phyloP scores from a whole-genome alignment of 2,329 filamentous ascomycete genomes.

The Fusarium proliferatum region DNA sequence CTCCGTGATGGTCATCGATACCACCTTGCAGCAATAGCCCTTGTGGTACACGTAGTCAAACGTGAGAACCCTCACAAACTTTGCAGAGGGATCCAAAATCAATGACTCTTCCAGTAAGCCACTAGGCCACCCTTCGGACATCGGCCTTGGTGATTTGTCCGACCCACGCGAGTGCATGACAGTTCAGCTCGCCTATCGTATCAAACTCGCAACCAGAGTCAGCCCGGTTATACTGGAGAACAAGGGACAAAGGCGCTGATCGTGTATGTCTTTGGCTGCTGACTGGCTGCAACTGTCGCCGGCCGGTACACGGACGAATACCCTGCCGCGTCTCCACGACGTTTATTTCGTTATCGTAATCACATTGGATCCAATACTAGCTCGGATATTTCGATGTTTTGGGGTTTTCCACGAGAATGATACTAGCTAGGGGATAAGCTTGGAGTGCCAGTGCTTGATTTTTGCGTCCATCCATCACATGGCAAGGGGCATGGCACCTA shows the following conservation, averaged over 20 bases:
- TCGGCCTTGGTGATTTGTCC: slow-evolving; percentile 45
- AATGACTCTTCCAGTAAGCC: slow-evolving; percentile 27
- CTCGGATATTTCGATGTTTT: slow-evolving; percentile 14
- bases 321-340: slow-evolving; percentile 12
- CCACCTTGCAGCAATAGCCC: not conserved
- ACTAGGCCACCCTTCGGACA: slow-evolving; percentile 41
- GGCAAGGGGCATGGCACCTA: not conserved
- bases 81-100: not conserved
- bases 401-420: not conserved
- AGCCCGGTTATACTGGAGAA: slow-evolving; percentile 18
- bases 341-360: not conserved
- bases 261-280: slow-evolving; percentile 20
- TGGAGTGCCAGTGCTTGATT: not conserved
- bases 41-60: not conserved
- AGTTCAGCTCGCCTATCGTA: slow-evolving; percentile 19
- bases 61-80: not conserved
- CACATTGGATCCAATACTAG: not conserved
- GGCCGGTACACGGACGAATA: slow-evolving; percentile 30
- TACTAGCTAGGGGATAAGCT: not conserved
- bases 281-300: slow-evolving; percentile 16
- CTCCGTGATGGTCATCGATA: not conserved
- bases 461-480: not conserved
- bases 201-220: slow-evolving; percentile 1
- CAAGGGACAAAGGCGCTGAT: slow-evolving; percentile 10
- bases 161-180: slow-evolving; percentile 27